Evolutionary conservation across 805 yeast species (phyloP).

Genomic region (Nakazawaea holstii): DNA sequence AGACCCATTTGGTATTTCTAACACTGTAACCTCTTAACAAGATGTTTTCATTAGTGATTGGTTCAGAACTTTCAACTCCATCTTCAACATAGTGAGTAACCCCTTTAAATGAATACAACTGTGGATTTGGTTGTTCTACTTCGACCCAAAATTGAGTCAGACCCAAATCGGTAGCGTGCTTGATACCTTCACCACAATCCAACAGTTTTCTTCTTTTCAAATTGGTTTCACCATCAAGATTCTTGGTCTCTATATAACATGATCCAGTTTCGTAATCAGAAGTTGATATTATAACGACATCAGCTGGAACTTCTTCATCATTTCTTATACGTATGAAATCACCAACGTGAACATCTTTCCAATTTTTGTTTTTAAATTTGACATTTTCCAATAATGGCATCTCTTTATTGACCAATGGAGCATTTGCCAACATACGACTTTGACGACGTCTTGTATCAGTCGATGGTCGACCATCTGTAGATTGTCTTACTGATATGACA

Average conservation of each 20-base stretch:
- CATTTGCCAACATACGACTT: not conserved
- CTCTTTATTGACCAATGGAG: conserved; percentile 2
- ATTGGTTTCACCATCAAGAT: conserved; percentile 78
- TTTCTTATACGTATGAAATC: conserved; percentile 62
- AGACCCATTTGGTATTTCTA: conserved; percentile 79
- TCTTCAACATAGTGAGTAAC: conserved; percentile 47
- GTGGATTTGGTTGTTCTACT: conserved; percentile 80
- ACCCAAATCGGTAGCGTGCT: conserved; percentile 42
- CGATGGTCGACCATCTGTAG: not conserved
- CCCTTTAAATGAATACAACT: conserved; percentile 73
- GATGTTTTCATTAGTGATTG: conserved; percentile 64
- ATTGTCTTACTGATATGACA: conserved; percentile 10
- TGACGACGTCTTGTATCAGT: not conserved
- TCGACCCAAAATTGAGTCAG: conserved; percentile 62
- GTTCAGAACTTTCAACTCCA: conserved; percentile 43
- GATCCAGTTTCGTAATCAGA: conserved; percentile 58
- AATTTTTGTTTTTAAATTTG: conserved; percentile 37
- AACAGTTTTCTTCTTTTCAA: conserved; percentile 72
- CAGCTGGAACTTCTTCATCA: conserved; percentile 78
- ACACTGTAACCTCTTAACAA: conserved; percentile 72
- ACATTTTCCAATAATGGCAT: conserved; percentile 13
- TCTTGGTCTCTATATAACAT: conserved; percentile 74
- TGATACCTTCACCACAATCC: conserved; percentile 44
- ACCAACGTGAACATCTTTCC: conserved; percentile 77
- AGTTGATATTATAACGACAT: conserved; percentile 59